A percentile compares a stretch with the other conserved stretches of the same genome.
phyloP scores from a whole-genome alignment of 768 basidiomycete species.

The Pulveroboletus sp. region DNA sequence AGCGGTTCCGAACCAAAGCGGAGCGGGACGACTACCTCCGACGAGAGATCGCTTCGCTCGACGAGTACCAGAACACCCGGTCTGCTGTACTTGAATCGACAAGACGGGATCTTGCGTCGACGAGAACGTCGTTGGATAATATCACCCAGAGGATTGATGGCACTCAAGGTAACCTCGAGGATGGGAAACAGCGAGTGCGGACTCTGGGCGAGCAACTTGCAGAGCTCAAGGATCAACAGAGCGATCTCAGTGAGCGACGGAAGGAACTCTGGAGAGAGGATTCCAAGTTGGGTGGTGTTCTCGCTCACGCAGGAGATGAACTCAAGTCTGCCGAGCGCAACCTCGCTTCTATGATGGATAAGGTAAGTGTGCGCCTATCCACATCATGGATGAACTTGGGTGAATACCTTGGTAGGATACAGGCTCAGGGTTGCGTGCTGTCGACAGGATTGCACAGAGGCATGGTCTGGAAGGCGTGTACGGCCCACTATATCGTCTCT shows the following conservation, averaged over 20 bases:
- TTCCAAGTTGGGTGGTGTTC: conserved; percentile 74
- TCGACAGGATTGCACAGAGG: conserved; percentile 77
- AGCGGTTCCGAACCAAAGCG: conserved; percentile 75
- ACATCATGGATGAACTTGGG: neutral
- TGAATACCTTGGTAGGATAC: conserved; percentile 63
- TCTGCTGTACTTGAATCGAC: conserved; percentile 50
- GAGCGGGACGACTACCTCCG: conserved; percentile 81
- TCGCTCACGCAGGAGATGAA: conserved; percentile 74
- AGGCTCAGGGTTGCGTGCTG: conserved; percentile 78
- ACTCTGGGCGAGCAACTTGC: conserved; percentile 59
- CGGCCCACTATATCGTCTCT: conserved; percentile 90
- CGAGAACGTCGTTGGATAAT: conserved; percentile 46
- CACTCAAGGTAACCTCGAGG: conserved; percentile 57
- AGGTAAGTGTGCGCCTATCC: conserved; percentile 43
- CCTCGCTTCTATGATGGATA: conserved; percentile 92
- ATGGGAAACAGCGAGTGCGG: conserved; percentile 52
- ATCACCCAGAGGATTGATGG: conserved; percentile 56
- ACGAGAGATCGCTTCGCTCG: conserved; percentile 72
- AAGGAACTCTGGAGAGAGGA: conserved; percentile 97
- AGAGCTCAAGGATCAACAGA: conserved; percentile 60
- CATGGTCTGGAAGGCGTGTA: conserved; percentile 79
- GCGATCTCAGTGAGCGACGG: conserved; percentile 67
- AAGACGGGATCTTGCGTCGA: conserved; percentile 43
- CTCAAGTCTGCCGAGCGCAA: conserved; percentile 73
- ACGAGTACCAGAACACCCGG: conserved; percentile 55